Base-by-base conservation (phyloP, 1,284 basidiomycete species). In the Pseudozyma hubeiensis region DNA sequence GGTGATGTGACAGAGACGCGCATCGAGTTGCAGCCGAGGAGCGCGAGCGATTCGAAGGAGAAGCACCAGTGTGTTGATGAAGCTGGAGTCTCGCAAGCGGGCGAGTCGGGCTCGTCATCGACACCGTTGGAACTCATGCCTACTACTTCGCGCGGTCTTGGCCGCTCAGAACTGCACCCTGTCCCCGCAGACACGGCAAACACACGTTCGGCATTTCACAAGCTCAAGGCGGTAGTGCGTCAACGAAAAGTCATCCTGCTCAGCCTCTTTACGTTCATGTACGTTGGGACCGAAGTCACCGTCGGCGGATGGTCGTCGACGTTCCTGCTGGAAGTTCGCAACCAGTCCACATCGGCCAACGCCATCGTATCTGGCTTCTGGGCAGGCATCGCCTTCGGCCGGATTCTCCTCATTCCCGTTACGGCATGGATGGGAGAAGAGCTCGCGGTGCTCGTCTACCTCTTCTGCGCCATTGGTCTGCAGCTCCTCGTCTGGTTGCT, bases 281-380 rank as follows among this genome's bases (percentile, higher is more conserved):
- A 79, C 46, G 75, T 77, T 14, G 77, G 77, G 16, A 70, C 68
- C 33, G 77, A 79, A 45, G 77, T 79, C 8, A 64, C 75, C 3
- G 75, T 79, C 16, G 77, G 77, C 9, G 77, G 77, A 3, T 79
- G 77, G 77, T 60, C 55, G 0, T 58, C 59, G 4, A 54, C 77
- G 0, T 79, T 54, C 56, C 39, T 79, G 24, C 61, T 69, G 31
- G 59, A 66, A 30, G 61, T 65, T 19, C 61, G 75, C 14, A 64
- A 64, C 53, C 48, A 59, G 14, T 37, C 35, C 6, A 44, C 60
- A 4, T 56, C 29, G 10, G 60, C 75, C 56, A 75, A 71, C 37
- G 58, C 59, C 7, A 60, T 79, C 56, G 75, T 79, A 30, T 75
- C 70, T 7, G 75, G 67, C 37, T 79, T 78, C 46, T 79, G 77